Conservation (phyloP, 129 eudicot genomes). For the Lonicera japonica region DNA sequence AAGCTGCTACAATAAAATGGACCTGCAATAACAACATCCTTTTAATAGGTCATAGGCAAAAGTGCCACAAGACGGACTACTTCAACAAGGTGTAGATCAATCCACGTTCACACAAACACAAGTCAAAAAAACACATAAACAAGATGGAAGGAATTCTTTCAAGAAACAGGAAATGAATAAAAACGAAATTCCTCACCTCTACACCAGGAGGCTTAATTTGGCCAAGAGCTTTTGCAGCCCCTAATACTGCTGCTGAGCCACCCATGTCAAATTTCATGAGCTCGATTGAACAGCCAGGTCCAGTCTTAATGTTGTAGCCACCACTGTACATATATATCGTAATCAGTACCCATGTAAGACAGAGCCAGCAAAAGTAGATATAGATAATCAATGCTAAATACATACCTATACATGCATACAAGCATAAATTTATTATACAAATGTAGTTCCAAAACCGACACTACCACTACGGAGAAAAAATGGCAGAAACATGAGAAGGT, state of each 20-base stretch:
- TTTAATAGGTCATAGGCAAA: background rate
- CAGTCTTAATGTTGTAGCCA: conserved; percentile 97
- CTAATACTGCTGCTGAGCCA: conserved; percentile 94
- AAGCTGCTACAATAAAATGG: conserved; percentile 99
- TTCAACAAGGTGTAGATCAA: background rate
- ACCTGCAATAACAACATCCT: conserved; percentile 38
- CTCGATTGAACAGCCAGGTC: conserved; percentile 88
- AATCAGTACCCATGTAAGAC: background rate
- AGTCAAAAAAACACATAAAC: too few relatives aligned
- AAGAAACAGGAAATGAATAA: background rate
- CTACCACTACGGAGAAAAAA: too few relatives aligned
- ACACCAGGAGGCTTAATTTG: conserved; percentile 94
- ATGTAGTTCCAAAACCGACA: too few relatives aligned
- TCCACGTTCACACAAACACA: background rate
- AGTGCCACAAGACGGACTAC: background rate
- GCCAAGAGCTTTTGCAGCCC: conserved; percentile 98
- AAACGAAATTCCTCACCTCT: conserved; percentile 42
- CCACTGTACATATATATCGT: conserved; percentile 50
- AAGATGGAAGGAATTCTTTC: too few relatives aligned
- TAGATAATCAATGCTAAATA: background rate
- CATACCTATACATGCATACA: too few relatives aligned
- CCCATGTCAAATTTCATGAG: conserved; percentile 98
- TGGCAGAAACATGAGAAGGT: too few relatives aligned
- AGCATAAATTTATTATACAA: too few relatives aligned
- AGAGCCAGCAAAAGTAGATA: too few relatives aligned